Conservation (phyloP, 306 rosid genomes). For the Cicer bijugum region DNA sequence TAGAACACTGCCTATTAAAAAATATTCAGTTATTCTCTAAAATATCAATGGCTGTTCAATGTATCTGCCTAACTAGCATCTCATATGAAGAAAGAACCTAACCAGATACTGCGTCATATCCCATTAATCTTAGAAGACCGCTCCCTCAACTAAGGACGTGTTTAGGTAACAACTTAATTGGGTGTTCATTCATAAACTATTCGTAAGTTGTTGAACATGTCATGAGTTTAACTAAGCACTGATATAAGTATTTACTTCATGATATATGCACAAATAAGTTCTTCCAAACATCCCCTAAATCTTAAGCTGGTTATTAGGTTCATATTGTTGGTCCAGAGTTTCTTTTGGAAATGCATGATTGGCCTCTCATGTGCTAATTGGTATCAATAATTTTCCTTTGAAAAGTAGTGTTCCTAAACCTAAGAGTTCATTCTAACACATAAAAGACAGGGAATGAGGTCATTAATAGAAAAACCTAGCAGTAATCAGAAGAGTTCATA, state of each 20-base stretch:
- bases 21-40: background rate
- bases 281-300: background rate
- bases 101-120: background rate
- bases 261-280: background rate
- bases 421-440: background rate
- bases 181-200: background rate
- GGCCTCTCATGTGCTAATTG: background rate
- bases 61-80: background rate
- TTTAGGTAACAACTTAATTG: background rate
- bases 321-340: background rate
- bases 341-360: conserved; percentile 5
- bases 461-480: background rate
- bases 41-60: background rate
- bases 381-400: background rate
- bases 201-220: no score
- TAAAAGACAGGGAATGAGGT: background rate
- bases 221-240: no score
- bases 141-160: background rate
- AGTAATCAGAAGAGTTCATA: background rate
- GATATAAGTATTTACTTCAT: background rate
- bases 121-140: background rate
- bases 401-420: background rate
- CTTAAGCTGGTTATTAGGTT: background rate
- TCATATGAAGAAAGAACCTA: background rate
- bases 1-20: background rate